These are phyloP conservation scores for Scutellaria galericulata DNA, from an alignment of 257 asterid species.

Conservation along the genomic window DNA sequence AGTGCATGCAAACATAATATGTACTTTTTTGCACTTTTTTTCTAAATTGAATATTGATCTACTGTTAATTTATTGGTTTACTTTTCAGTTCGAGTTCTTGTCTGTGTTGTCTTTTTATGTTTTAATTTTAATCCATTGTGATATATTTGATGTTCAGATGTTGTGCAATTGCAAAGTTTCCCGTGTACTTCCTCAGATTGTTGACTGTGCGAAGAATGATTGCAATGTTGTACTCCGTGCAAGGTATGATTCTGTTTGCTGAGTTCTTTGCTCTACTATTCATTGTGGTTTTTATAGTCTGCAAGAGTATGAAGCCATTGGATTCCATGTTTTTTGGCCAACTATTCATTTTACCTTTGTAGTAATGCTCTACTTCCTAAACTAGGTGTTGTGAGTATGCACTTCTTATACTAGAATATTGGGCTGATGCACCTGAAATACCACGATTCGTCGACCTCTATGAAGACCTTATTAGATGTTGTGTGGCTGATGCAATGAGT, in stretches of 20 bases:
- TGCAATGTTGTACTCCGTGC: slow-evolving; percentile 96
- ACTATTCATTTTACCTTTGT: too few species aligned
- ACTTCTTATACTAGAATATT: too few species aligned
- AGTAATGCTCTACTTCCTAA: too few species aligned
- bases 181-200: slow-evolving; percentile 89
- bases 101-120: slow-evolving; percentile 30
- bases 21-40: not conserved
- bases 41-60: slow-evolving; percentile 16
- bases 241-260: slow-evolving; percentile 54
- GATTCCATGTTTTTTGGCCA: too few species aligned
- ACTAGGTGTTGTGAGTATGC: too few species aligned
- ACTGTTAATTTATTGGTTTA: not conserved
- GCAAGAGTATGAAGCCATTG: too few species aligned
- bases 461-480: too few species aligned
- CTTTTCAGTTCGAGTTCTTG: slow-evolving; percentile 24
- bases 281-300: too few species aligned
- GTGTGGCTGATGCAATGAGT: too few species aligned
- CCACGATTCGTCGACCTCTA: too few species aligned
- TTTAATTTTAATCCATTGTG: slow-evolving; percentile 18
- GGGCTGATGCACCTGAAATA: too few species aligned
- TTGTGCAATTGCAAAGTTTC: slow-evolving; percentile 96
- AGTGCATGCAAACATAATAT: slow-evolving; percentile 17
- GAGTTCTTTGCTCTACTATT: slow-evolving; percentile 26
- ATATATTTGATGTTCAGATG: slow-evolving; percentile 60
- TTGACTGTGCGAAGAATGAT: slow-evolving; percentile 91